phyloP scores from a whole-genome alignment of 164 flowering plant genomes.

The Cinnamomum chago region DNA sequence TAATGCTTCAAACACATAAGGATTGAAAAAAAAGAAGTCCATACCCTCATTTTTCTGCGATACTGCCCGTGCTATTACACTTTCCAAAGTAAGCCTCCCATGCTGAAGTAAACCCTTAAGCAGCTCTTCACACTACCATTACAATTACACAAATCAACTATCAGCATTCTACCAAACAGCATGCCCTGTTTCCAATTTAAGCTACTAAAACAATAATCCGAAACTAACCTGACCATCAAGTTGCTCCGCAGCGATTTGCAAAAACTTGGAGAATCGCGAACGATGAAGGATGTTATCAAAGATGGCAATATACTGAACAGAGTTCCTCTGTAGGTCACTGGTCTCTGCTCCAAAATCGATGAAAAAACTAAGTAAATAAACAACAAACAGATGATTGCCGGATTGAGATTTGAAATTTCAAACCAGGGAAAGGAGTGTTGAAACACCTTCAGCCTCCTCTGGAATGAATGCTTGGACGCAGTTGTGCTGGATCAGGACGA shows the following conservation, averaged over 20 bases:
- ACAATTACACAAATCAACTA: conserved; percentile 1
- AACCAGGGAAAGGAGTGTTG: not conserved
- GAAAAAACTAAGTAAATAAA: not conserved
- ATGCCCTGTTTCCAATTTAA: not conserved
- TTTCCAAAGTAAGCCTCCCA: conserved; percentile 79
- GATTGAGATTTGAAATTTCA: not conserved
- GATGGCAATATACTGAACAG: conserved; percentile 54
- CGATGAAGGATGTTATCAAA: conserved; percentile 74
- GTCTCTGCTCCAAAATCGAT: conserved; percentile 28
- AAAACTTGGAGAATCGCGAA: conserved; percentile 71
- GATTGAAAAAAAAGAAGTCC: conserved; percentile 3
- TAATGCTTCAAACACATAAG: conserved; percentile 1
- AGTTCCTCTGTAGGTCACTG: conserved; percentile 26
- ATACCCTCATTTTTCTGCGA: conserved; percentile 30
- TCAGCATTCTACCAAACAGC: not conserved
- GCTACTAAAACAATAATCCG: not conserved
- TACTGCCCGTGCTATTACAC: conserved; percentile 46
- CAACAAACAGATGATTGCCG: not conserved
- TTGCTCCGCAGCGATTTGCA: conserved; percentile 44
- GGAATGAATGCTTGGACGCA: conserved; percentile 74
- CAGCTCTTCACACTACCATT: conserved; percentile 48
- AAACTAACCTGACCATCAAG: conserved; percentile 54
- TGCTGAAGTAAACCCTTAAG: conserved; percentile 73
- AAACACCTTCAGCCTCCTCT: conserved; percentile 43
- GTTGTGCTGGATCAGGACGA: conserved; percentile 86